phyloP scores from a whole-genome alignment of 2,329 filamentous ascomycete genomes.

The Biscogniauxia mediterranea region DNA sequence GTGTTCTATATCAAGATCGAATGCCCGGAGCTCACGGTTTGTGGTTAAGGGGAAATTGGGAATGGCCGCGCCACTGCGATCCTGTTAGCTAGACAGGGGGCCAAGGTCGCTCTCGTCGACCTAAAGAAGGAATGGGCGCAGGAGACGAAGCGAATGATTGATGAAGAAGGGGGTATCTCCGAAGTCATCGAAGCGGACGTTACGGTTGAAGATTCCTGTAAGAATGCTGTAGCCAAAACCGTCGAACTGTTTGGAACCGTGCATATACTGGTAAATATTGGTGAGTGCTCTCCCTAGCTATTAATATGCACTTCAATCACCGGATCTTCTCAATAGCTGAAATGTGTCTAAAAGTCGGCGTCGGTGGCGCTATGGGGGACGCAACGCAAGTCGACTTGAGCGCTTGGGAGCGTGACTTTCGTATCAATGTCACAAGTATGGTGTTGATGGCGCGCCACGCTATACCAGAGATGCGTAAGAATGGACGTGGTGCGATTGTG shows the following conservation, averaged over 20 bases:
- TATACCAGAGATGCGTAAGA: slow-evolving; percentile 35
- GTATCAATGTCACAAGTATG: slow-evolving; percentile 37
- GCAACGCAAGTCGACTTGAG: slow-evolving; percentile 29
- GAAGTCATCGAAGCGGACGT: slow-evolving; percentile 28
- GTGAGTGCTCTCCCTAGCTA: slow-evolving; percentile 7
- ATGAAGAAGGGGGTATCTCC: slow-evolving; percentile 25
- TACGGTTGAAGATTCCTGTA: slow-evolving; percentile 24
- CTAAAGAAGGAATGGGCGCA: slow-evolving; percentile 23
- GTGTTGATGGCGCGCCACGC: slow-evolving; percentile 32
- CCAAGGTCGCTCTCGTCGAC: slow-evolving; percentile 28
- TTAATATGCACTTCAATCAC: neutral
- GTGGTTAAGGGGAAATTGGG: slow-evolving; percentile 25
- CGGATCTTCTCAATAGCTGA: neutral
- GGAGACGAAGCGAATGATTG: slow-evolving; percentile 32
- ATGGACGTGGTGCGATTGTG: slow-evolving; percentile 34
- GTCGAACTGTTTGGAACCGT: slow-evolving; percentile 25
- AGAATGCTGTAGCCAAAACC: slow-evolving; percentile 19
- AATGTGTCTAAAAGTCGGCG: slow-evolving; percentile 27
- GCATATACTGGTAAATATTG: slow-evolving; percentile 31
- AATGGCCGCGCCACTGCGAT: slow-evolving; percentile 32
- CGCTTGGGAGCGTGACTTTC: slow-evolving; percentile 32
- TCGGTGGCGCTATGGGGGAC: slow-evolving; percentile 33
- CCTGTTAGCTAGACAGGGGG: slow-evolving; percentile 29
- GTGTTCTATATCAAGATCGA: neutral
- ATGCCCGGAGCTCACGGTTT: neutral